Evolutionary conservation across 1,284 basidiomycete genomes (phyloP), one percentile per base, ranked within the genome.

Genomic region (Puccinia brachypodii): DNA sequence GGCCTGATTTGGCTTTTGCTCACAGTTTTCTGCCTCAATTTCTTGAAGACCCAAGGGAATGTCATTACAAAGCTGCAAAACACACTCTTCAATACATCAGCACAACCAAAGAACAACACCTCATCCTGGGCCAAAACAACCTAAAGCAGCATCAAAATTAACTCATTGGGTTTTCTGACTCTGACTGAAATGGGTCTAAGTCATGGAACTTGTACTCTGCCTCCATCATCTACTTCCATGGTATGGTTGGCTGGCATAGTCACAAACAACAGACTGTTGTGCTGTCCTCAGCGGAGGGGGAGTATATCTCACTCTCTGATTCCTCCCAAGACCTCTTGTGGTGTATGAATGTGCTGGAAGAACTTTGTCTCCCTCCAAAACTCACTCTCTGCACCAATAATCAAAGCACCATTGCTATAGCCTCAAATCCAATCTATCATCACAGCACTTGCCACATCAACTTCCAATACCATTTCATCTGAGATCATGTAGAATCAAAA

Each of bases 1-100:
- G 60, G 4, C 75, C 75, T 3, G 75, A 76, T 33, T 40, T 76
- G 7, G 75, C 75, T 11, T 76, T 76, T 31, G 8, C 40, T 16
- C 14, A 8, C 11, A 31, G 25, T 50, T 58, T 58, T 9, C 14
- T 76, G 22, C 66, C 75, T 40, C 73, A 75, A 42, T 60, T 53
- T 36, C 73, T 75, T 16, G 56, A 75, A 58, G 19, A 75, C 31
- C 73, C 56, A 60, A 33, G 22, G 60, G 16, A 38, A 4, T 58
- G 8, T 25, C 73, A 75, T 33, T 75, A 36, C 33, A 14, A 36
- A 56, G 73, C 73, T 22, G 50, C 36, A 19, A 38, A 60, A 11
- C 73, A 75, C 28, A 25, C 56, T 1, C 73, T 75, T 33, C n/a
- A 22, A 8, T 75, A 75, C 28, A 6, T 75, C 33, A 28, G 16